phyloP scores from a whole-genome alignment of 768 basidiomycete species.

The Steccherinum ochraceum region DNA sequence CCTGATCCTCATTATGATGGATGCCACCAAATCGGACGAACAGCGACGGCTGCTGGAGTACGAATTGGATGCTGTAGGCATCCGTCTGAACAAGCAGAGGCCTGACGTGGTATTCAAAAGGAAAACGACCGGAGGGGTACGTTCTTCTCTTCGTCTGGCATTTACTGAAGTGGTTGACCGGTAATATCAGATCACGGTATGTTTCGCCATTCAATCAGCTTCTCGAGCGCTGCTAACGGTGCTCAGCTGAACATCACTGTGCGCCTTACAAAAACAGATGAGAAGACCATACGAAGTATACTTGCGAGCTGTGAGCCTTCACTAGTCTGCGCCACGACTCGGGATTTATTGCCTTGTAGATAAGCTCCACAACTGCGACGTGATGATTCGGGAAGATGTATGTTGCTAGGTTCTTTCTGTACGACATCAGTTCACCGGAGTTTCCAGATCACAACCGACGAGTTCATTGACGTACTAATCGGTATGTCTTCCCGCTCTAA shows the following conservation, averaged over 20 bases:
- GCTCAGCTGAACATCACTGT: constrained; percentile 80
- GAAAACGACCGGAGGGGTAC: constrained; percentile 86
- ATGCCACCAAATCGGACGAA: constrained; percentile 89
- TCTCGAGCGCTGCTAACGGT: constrained; percentile 4
- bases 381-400: constrained; percentile 98
- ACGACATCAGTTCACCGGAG: constrained; percentile 4
- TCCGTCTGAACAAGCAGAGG: constrained; percentile 81
- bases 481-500: constrained; percentile 37
- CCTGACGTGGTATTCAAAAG: constrained; percentile 96
- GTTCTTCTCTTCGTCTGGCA: constrained; percentile 19
- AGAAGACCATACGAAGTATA: constrained; percentile 90
- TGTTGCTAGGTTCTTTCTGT: constrained; percentile 16
- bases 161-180: constrained; percentile 7
- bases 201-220: constrained; percentile 12
- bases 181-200: constrained; percentile 59
- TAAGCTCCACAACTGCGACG: constrained; percentile 90
- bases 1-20: constrained; percentile 88
- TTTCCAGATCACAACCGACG: constrained; percentile 82
- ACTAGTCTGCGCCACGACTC: background rate
- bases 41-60: constrained; percentile 84
- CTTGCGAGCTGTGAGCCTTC: constrained; percentile 69
- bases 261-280: constrained; percentile 90
- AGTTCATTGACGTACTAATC: constrained; percentile 97
- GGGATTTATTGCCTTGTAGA: constrained; percentile 34
- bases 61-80: constrained; percentile 95